phyloP scores from a whole-genome alignment of 441 rosid species.

The Populus hybrid region DNA sequence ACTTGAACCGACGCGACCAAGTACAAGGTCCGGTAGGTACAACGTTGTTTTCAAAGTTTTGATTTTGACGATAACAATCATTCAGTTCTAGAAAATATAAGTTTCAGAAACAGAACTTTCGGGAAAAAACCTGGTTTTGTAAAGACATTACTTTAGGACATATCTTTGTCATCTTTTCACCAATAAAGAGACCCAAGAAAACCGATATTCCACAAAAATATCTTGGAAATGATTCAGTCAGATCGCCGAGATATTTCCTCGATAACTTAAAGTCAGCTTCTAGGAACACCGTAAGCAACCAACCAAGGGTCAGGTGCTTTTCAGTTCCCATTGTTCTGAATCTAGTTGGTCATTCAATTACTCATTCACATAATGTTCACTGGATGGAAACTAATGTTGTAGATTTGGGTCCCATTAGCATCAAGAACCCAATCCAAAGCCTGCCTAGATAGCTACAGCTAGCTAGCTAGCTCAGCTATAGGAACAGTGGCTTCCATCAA shows the following conservation, averaged over 20 bases:
- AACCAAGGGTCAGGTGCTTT: slow-evolving; percentile 3
- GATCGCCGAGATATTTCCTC: not conserved
- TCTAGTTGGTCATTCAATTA: not conserved
- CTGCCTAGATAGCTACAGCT: not conserved
- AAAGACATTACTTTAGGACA: not conserved
- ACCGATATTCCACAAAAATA: not conserved
- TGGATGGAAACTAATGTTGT: slow-evolving; percentile 12
- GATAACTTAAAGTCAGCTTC: not conserved
- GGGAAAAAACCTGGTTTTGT: not conserved
- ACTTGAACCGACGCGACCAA: not conserved
- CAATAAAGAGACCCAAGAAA: not conserved
- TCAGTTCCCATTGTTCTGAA: slow-evolving; percentile 11
- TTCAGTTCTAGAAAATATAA: not conserved
- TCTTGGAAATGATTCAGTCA: not conserved
- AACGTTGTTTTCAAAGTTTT: not conserved
- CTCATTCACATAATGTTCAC: not conserved
- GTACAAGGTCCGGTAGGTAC: not conserved
- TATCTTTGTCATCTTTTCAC: not conserved
- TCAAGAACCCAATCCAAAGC: slow-evolving; percentile 9
- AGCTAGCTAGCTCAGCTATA: not conserved
- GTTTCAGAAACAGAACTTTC: not conserved
- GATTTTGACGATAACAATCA: not conserved
- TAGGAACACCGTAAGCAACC: not conserved
- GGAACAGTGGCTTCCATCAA: slow-evolving; percentile 18
- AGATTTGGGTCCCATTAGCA: slow-evolving; percentile 21